Conservation (phyloP, 2,329 filamentous ascomycete genomes). For the Davidsoniella virescens region DNA sequence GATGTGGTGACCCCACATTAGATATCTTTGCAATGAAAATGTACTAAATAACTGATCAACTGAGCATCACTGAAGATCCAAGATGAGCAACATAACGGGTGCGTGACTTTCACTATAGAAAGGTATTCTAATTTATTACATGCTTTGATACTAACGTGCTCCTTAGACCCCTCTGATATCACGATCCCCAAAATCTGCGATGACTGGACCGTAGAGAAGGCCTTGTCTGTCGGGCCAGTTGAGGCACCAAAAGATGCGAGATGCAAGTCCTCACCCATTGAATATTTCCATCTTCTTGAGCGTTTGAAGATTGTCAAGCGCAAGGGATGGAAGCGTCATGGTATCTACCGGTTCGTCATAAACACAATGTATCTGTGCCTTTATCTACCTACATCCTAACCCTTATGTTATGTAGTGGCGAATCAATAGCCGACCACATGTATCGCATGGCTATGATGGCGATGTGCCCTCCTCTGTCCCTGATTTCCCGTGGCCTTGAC, state of each 20-base stretch:
- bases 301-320: slow-evolving; percentile 91
- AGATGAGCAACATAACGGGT: neutral
- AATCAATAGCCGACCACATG: slow-evolving; percentile 97
- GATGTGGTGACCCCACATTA: too few species aligned
- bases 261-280: slow-evolving; percentile 51
- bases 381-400: neutral
- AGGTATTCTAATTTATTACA: neutral
- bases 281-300: slow-evolving; percentile 90
- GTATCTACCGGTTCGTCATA: slow-evolving; percentile 39
- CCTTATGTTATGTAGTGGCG: slow-evolving; percentile 34
- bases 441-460: slow-evolving; percentile 97
- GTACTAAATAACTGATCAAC: too few species aligned
- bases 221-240: slow-evolving; percentile 11
- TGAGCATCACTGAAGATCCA: neutral
- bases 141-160: neutral
- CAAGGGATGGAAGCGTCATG: slow-evolving; percentile 87
- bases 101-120: too few species aligned
- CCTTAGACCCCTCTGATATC: slow-evolving; percentile 16
- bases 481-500: slow-evolving; percentile 52
- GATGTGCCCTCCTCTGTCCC: slow-evolving; percentile 68
- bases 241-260: slow-evolving; percentile 34
- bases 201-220: slow-evolving; percentile 16
- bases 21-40: too few species aligned
- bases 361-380: neutral
- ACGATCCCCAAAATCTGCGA: slow-evolving; percentile 16